Evolutionary conservation across 2,329 filamentous ascomycete genomes (phyloP).

Genomic region (Malbranchea cinnamomea): DNA sequence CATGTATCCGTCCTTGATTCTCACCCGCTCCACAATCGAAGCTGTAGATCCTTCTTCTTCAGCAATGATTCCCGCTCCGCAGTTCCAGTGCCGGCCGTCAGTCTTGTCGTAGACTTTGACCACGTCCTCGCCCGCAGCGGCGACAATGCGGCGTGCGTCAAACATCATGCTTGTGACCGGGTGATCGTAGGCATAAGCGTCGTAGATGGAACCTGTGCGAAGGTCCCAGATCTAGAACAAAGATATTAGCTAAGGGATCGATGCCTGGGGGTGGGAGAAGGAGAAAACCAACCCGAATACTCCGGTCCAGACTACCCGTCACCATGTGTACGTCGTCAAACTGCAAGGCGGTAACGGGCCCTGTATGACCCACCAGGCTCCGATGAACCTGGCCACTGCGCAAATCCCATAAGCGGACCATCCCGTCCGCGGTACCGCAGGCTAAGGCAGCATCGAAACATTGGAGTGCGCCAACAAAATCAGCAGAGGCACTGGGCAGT

Average conservation of each 20-base stretch:
- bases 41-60: slow-evolving; percentile 51
- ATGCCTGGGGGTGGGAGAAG: no score
- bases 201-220: slow-evolving; percentile 83
- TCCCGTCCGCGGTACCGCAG: slow-evolving; percentile 91
- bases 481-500: slow-evolving; percentile 51
- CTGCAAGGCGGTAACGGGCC: slow-evolving; percentile 82
- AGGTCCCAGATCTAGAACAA: slow-evolving; percentile 82
- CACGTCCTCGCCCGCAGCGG: slow-evolving; percentile 79
- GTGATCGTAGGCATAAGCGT: slow-evolving; percentile 90
- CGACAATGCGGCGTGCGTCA: slow-evolving; percentile 74
- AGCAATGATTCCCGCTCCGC: slow-evolving; percentile 59
- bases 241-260: slow-evolving; percentile 18
- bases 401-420: slow-evolving; percentile 94
- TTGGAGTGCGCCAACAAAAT: slow-evolving; percentile 89
- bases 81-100: slow-evolving; percentile 92
- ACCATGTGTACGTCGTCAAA: slow-evolving; percentile 94
- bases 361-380: slow-evolving; percentile 88
- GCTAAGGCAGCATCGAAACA: slow-evolving; percentile 92
- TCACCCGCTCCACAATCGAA: slow-evolving; percentile 65
- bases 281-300: slow-evolving; percentile 60
- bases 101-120: slow-evolving; percentile 98
- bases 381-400: slow-evolving; percentile 93
- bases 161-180: slow-evolving; percentile 96
- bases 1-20: slow-evolving; percentile 86
- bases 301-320: slow-evolving; percentile 82